Evolutionary conservation across 192 early-diverging fungal genomes (phyloP), one percentile per base, ranked within the genome.

Genomic region (Coemansia sp.): DNA sequence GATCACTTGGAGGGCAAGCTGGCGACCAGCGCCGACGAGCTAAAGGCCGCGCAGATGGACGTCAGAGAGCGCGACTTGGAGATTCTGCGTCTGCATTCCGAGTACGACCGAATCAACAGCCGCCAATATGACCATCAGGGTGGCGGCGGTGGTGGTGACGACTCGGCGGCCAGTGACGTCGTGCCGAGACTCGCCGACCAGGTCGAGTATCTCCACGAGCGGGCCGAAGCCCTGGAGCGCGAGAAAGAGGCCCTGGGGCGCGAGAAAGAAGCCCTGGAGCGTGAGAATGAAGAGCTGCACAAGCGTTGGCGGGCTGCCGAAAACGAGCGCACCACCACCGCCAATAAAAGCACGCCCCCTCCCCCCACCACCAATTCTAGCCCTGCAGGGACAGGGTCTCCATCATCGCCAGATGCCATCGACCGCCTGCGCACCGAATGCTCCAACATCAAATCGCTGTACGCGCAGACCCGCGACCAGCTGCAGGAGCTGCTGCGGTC

Each of bases 391-490:
- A 40, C 39, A 40, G 39, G 39, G 39, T 46, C 20, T 6, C n/a
- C 43, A n/a, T 6, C 43, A 22, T 46, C 49, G 25, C 11, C 49
- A 15, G 27, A 53, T 7, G 32, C 43, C 0, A 72, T 47, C 3
- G 65, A 74, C 29, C 62, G 70, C 12, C 59, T 81, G 65, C 78
- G 68, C 10, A 62, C 73, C 0, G 78, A 81, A 19, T 71, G 64
- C 51, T 45, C 68, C 56, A 81, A 81, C 41, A 75, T 75, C 47
- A 75, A 75, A 62, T 81, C 78, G 58, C 66, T 81, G 1, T 81
- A 81, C 32, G 68, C 73, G 3, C 78, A 81, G 73, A 81, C 78
- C 0, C 78, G 78, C 54, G 78, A 81, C 67, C 78, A 81, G 59
- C 73, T 81, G 19, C 78, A 81, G 27, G 78, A 75, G 38, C 69